Conservation (phyloP, 805 yeast genomes). For the Martiniozyma abietophila region DNA sequence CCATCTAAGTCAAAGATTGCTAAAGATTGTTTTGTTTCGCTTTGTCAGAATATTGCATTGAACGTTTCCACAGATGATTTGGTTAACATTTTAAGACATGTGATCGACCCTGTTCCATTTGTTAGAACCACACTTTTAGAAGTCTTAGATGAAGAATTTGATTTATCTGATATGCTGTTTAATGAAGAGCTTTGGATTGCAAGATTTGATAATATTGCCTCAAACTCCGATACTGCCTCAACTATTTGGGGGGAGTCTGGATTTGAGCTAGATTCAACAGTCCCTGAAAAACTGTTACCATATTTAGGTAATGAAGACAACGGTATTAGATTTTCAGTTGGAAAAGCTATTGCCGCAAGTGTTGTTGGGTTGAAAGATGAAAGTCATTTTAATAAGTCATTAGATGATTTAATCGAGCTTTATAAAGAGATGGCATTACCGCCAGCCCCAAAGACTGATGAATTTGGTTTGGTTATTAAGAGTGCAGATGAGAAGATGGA, state of each 20-base stretch:
- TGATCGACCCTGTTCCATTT: conserved; percentile 54
- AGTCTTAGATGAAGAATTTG: conserved; percentile 76
- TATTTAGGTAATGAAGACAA: conserved; percentile 48
- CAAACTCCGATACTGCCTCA: conserved; percentile 54
- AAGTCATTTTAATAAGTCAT: conserved; percentile 24
- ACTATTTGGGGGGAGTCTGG: conserved; percentile 80
- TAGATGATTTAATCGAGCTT: conserved; percentile 41
- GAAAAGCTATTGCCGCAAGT: conserved; percentile 60
- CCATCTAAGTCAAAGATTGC: conserved; percentile 75
- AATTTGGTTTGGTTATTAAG: conserved; percentile 68
- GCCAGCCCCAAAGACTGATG: conserved; percentile 68
- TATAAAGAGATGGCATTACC: conserved; percentile 58
- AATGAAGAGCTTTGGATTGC: conserved; percentile 63
- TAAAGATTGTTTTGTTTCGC: conserved; percentile 70
- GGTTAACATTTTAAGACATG: conserved; percentile 42
- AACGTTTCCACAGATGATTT: conserved; percentile 51
- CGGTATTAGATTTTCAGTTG: conserved; percentile 65
- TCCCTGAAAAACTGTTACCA: conserved; percentile 38
- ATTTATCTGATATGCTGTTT: conserved; percentile 35
- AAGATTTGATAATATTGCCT: conserved; percentile 60
- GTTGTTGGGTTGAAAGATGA: conserved; percentile 26
- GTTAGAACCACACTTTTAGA: conserved; percentile 78
- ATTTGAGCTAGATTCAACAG: conserved; percentile 35
- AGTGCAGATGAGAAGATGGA: conserved; percentile 55
- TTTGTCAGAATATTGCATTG: conserved; percentile 69